Percentiles rank a stretch among this genome's conserved stretches.
Conservation (phyloP, 108 stramenopile genomes). For the Nitzschia sp. region DNA sequence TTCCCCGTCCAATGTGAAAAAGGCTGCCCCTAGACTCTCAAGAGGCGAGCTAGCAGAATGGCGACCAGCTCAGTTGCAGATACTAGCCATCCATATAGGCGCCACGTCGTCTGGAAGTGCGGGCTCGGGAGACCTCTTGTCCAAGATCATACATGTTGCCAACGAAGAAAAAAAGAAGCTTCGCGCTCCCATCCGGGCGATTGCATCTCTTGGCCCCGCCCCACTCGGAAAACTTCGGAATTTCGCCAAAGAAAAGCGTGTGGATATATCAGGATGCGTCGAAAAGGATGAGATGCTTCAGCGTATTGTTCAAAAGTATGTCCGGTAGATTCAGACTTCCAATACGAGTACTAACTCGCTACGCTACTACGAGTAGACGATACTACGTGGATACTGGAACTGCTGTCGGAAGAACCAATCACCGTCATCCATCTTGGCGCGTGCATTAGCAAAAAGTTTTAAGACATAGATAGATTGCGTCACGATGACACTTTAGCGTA, state of each 20-base stretch:
- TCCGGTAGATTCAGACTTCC: neutral
- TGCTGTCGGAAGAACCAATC: too few species aligned
- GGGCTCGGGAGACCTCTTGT: neutral
- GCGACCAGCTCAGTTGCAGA: neutral
- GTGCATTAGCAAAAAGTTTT: neutral
- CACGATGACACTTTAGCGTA: too few species aligned
- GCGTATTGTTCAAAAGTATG: neutral
- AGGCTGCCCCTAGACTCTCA: neutral
- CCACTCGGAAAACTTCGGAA: neutral
- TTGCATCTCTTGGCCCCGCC: constrained; percentile 1
- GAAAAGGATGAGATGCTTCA: constrained; percentile 1
- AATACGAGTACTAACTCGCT: too few species aligned
- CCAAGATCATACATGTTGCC: neutral
- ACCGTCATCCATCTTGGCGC: too few species aligned
- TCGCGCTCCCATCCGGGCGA: neutral
- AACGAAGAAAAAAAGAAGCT: constrained; percentile 1
- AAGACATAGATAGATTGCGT: neutral
- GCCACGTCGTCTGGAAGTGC: neutral
- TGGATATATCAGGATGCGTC: neutral
- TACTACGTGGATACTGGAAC: too few species aligned
- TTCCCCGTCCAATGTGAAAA: neutral
- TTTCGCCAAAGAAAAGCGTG: neutral
- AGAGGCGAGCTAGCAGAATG: neutral
- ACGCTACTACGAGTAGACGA: too few species aligned
- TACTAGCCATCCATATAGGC: neutral